Percentiles rank a stretch among this genome's conserved stretches.
These are phyloP conservation scores for Rhododendron kiyosumense DNA, from an alignment of 148 eudicot genomes.

Conservation along the genomic window DNA sequence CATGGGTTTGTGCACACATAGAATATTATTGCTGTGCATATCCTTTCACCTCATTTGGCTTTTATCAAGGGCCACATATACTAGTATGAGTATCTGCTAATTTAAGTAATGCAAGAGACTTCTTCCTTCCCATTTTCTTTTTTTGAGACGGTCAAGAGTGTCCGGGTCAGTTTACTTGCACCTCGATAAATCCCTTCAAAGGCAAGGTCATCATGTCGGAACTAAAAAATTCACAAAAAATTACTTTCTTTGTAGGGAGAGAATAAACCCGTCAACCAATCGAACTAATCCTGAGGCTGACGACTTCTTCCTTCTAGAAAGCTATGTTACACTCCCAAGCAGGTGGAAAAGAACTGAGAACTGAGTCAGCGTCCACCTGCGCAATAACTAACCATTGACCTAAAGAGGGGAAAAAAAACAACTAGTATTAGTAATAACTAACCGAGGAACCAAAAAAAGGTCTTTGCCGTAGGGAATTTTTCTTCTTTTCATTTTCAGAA, in stretches of 20 bases:
- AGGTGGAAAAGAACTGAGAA: background rate
- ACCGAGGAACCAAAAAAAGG: too few relatives aligned
- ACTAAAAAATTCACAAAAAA: too few relatives aligned
- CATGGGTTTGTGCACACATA: background rate
- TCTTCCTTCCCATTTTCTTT: background rate
- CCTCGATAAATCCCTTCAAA: background rate
- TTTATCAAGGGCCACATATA: background rate
- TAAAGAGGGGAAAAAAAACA: too few relatives aligned
- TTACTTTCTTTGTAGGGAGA: too few relatives aligned
- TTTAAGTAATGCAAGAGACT: background rate
- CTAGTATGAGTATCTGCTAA: background rate
- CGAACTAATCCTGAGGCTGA: too few relatives aligned
- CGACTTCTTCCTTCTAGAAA: background rate
- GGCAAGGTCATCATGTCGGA: background rate
- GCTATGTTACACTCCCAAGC: background rate
- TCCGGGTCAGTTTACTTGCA: too few relatives aligned
- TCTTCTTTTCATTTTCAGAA: too few relatives aligned
- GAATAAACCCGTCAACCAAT: too few relatives aligned
- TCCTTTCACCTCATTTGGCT: background rate
- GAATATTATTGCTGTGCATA: background rate
- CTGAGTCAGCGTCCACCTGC: background rate
- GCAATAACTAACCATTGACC: background rate
- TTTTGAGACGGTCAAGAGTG: background rate
- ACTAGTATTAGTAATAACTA: too few relatives aligned
- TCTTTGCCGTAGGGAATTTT: too few relatives aligned